Conservation (phyloP, 1,284 basidiomycete genomes). For the Mycosarcoma mackinlayi region DNA sequence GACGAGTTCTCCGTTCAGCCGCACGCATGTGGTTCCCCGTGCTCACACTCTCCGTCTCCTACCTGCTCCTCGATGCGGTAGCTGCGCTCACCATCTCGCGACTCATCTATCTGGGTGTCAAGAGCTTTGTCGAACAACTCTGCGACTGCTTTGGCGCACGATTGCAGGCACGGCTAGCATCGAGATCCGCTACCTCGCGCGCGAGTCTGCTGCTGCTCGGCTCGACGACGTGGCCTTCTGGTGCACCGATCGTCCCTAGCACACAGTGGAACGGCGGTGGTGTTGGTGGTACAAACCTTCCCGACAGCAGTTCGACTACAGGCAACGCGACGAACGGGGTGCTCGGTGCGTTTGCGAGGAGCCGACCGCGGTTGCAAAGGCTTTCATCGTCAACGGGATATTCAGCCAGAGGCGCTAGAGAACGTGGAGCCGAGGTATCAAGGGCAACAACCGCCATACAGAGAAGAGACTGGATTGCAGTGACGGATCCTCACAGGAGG, state of each 20-base stretch:
- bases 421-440: background rate
- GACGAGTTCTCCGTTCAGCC: background rate
- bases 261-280: conserved; percentile 46
- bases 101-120: conserved; percentile 34
- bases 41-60: conserved; percentile 34
- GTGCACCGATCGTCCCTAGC: conserved; percentile 26
- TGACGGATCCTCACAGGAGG: conserved; percentile 32
- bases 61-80: conserved; percentile 41
- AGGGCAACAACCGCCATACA: conserved; percentile 11
- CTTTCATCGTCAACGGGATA: background rate
- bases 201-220: conserved; percentile 20
- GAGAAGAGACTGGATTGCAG: conserved; percentile 49
- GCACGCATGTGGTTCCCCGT: conserved; percentile 37
- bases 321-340: conserved; percentile 3
- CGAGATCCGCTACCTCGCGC: conserved; percentile 5
- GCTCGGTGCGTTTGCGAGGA: conserved; percentile 12
- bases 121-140: conserved; percentile 15
- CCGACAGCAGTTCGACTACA: background rate
- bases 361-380: background rate
- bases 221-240: conserved; percentile 27
- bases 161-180: conserved; percentile 21
- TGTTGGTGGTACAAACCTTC: conserved; percentile 31
- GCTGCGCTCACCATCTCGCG: conserved; percentile 36
- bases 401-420: background rate
- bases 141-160: conserved; percentile 27